Conservation (phyloP, 2,329 filamentous ascomycete genomes). For the Pseudogymnoascus sp. region DNA sequence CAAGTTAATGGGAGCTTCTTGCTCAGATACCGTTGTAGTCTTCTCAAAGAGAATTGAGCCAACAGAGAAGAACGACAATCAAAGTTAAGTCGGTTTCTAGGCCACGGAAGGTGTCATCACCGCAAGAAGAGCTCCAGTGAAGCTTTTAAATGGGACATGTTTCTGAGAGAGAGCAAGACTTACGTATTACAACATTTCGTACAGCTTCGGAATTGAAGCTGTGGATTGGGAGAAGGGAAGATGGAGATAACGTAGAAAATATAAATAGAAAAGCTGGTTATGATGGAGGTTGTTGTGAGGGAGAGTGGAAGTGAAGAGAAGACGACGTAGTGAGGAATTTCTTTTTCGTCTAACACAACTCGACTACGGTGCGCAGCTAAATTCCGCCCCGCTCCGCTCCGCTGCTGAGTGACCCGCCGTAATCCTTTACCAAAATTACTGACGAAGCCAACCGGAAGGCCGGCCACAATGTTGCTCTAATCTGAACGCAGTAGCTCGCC, state of each 20-base stretch:
- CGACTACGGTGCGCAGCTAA: neutral
- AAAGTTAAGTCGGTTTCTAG: slow-evolving; percentile 41
- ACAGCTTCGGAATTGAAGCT: neutral
- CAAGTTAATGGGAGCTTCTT: slow-evolving; percentile 24
- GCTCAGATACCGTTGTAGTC: slow-evolving; percentile 99
- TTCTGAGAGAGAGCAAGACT: neutral
- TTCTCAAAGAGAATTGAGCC: slow-evolving; percentile 52
- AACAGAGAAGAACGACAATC: slow-evolving; percentile 52
- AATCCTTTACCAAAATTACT: neutral
- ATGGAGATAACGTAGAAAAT: neutral
- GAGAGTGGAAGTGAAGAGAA: neutral
- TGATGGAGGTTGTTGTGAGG: slow-evolving; percentile 5
- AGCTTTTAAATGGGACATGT: neutral
- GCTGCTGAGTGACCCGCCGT: neutral
- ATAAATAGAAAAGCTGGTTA: neutral
- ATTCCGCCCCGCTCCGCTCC: slow-evolving; percentile 4
- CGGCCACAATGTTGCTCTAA: neutral
- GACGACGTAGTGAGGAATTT: slow-evolving; percentile 10
- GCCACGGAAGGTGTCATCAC: slow-evolving; percentile 56
- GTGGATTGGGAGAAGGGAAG: neutral
- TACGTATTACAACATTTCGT: neutral
- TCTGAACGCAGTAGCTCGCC: neutral
- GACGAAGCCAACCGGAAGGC: slow-evolving; percentile 10
- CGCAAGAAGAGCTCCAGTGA: slow-evolving; percentile 26
- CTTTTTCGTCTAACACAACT: slow-evolving; percentile 1